These are phyloP conservation scores for Psilocybe sp. DNA, from an alignment of 768 basidiomycete genomes.

Conservation along the genomic window DNA sequence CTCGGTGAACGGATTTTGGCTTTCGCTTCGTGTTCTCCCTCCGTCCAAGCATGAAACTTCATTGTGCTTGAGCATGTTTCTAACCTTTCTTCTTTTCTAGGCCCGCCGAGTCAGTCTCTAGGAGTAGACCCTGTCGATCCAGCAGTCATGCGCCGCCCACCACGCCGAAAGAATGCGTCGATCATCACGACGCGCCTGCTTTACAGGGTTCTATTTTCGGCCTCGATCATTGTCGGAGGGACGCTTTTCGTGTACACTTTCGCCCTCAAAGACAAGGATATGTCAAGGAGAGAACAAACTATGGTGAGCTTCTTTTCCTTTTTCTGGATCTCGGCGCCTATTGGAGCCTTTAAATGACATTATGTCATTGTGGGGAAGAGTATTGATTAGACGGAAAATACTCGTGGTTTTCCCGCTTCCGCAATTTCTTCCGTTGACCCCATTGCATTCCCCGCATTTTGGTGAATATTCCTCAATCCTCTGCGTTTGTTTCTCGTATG, in stretches of 20 bases:
- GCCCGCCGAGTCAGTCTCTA: conserved; percentile 91
- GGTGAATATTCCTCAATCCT: too few species aligned
- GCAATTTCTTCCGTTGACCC: too few species aligned
- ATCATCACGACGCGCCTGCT: conserved; percentile 77
- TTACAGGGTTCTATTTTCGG: conserved; percentile 86
- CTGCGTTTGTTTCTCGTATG: too few species aligned
- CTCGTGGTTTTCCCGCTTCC: too few species aligned
- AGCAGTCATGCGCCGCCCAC: conserved; percentile 88
- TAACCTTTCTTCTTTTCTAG: conserved; percentile 33
- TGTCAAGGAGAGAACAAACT: conserved; percentile 89
- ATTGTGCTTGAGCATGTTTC: neutral
- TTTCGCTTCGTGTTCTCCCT: neutral
- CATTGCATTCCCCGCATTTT: too few species aligned
- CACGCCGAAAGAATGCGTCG: conserved; percentile 88
- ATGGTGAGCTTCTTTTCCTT: conserved; percentile 61
- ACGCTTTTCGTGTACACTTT: conserved; percentile 85
- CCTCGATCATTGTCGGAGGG: conserved; percentile 86
- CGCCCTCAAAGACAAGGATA: conserved; percentile 78
- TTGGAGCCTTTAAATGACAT: neutral
- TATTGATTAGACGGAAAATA: too few species aligned
- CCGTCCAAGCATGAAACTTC: neutral
- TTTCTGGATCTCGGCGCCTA: neutral
- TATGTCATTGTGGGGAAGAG: neutral
- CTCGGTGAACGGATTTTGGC: neutral
- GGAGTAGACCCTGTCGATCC: conserved; percentile 96